Conservation (phyloP, 768 basidiomycete genomes). For the Scleroderma bovista region DNA sequence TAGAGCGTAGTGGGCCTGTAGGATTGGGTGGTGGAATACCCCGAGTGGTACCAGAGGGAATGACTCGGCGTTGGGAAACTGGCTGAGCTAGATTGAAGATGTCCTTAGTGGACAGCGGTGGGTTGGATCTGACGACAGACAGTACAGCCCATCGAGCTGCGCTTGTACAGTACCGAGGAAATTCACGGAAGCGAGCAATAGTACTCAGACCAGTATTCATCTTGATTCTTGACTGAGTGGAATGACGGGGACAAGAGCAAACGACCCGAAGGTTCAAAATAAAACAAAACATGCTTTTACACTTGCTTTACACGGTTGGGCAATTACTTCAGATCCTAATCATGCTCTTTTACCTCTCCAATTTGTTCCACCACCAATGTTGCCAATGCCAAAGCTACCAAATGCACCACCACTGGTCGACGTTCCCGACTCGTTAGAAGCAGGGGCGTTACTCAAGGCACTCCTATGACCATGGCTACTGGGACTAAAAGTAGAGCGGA, state of each 20-base stretch:
- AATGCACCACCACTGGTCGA: slow-evolving; percentile 37
- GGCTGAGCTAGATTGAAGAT: slow-evolving; percentile 15
- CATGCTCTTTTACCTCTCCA: slow-evolving; percentile 23
- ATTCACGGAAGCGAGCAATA: slow-evolving; percentile 9
- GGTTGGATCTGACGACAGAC: slow-evolving; percentile 15
- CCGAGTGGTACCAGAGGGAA: neutral
- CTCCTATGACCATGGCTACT: slow-evolving; percentile 16
- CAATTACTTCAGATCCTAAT: too few relatives aligned
- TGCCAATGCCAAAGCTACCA: slow-evolving; percentile 42
- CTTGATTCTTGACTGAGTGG: too few relatives aligned
- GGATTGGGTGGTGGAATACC: slow-evolving; percentile 31
- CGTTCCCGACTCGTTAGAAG: slow-evolving; percentile 19
- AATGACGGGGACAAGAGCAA: too few relatives aligned
- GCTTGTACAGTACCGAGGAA: slow-evolving; percentile 18
- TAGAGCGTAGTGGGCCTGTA: slow-evolving; percentile 49
- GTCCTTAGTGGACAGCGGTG: slow-evolving; percentile 22
- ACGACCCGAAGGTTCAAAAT: too few relatives aligned
- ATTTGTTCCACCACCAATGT: slow-evolving; percentile 24
- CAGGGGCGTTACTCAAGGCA: slow-evolving; percentile 9
- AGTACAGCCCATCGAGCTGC: slow-evolving; percentile 16
- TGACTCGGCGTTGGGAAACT: slow-evolving; percentile 1
- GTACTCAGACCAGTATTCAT: neutral
- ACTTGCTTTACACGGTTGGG: too few relatives aligned
- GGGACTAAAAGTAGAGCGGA: slow-evolving; percentile 60
- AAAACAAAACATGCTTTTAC: too few relatives aligned